Base-by-base conservation (phyloP, 768 basidiomycete species). In the Rhodotorula graminis region DNA sequence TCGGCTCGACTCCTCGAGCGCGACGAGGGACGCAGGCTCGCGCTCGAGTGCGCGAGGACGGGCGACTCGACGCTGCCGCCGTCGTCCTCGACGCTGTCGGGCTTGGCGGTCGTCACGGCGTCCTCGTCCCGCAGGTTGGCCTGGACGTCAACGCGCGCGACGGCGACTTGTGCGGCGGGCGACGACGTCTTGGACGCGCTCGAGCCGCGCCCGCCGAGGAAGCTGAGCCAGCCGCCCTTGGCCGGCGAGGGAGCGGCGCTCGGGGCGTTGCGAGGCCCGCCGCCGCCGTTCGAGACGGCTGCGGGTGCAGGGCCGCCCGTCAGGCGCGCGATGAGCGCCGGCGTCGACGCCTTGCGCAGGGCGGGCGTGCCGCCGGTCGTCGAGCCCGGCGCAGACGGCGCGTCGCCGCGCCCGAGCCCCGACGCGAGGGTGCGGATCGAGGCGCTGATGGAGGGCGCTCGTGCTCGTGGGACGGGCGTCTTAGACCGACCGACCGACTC, bases 281-380 rank as follows among this genome's bases (percentile, higher is more conserved):
- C 47, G n/a, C 56, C 3, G 11, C 23, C 50, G 5, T 61, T 15
- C 25, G 71, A 57, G 12, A 64, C 19, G 37, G 49, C 31, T n/a
- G 58, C 33, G 9, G 64, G 33, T 0, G 53, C 42, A 0, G 64
- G 37, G 2, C n/a, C 52, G 8, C 64, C 67, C 1, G 72, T 73
- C 29, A 75, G 50, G 29, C 74, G 58, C 2, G 74, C 70, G 57
- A 75, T 75, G 16, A 75, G 64, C 21, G 73, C 69, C 14, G 69
- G 68, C n/a, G 73, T 70, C 10, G 65, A 59, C 3, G 69, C 66
- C 57, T 66, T 67, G 42, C 64, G 64, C 25, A n/a, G 27, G 16
- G 52, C 58, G 21, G 25, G 37, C 49, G 47, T 25, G 31, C 23
- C 42, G 27, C 33, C 53, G 11, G 64, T 25, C 7, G 31, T 27